phyloP scores from a whole-genome alignment of 768 basidiomycete genomes.

The Tremella fuciformis region DNA sequence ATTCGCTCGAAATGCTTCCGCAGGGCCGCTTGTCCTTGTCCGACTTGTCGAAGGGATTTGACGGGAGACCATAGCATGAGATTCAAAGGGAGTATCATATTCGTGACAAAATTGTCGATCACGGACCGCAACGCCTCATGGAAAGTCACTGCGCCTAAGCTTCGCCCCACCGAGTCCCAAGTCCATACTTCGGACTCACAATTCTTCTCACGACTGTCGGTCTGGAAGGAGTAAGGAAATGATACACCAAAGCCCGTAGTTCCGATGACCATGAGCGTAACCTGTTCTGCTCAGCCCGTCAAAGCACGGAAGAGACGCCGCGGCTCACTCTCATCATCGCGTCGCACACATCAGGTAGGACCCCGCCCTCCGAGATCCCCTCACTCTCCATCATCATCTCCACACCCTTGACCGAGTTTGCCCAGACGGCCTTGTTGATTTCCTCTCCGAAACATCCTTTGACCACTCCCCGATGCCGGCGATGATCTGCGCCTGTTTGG shows the following conservation, averaged over 20 bases:
- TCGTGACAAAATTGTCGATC: slow-evolving; percentile 15
- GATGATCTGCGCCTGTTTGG: slow-evolving; percentile 26
- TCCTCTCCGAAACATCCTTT: slow-evolving; percentile 27
- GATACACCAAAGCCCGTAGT: slow-evolving; percentile 15
- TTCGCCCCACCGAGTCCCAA: background rate
- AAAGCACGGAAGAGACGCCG: background rate
- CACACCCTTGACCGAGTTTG: slow-evolving; percentile 12
- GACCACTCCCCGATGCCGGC: slow-evolving; percentile 24
- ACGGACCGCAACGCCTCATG: slow-evolving; percentile 23
- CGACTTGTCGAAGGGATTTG: slow-evolving; percentile 14
- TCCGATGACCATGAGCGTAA: slow-evolving; percentile 30
- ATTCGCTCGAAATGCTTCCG: slow-evolving; percentile 17
- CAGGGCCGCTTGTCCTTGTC: slow-evolving; percentile 20
- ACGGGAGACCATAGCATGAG: slow-evolving; percentile 15
- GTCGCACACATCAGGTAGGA: slow-evolving; percentile 12
- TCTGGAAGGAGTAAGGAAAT: slow-evolving; percentile 17
- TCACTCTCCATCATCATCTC: slow-evolving; percentile 19
- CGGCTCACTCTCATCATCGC: slow-evolving; percentile 19
- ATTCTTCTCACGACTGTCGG: slow-evolving; percentile 9
- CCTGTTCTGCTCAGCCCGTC: slow-evolving; percentile 6
- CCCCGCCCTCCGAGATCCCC: slow-evolving; percentile 17
- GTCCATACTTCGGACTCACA: slow-evolving; percentile 10
- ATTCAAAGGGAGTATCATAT: slow-evolving; percentile 10
- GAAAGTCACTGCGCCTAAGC: slow-evolving; percentile 22
- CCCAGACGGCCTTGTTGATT: slow-evolving; percentile 23